Evolutionary conservation across 106 monocot genomes (phyloP).

Genomic region (Vanilla planifolia): DNA sequence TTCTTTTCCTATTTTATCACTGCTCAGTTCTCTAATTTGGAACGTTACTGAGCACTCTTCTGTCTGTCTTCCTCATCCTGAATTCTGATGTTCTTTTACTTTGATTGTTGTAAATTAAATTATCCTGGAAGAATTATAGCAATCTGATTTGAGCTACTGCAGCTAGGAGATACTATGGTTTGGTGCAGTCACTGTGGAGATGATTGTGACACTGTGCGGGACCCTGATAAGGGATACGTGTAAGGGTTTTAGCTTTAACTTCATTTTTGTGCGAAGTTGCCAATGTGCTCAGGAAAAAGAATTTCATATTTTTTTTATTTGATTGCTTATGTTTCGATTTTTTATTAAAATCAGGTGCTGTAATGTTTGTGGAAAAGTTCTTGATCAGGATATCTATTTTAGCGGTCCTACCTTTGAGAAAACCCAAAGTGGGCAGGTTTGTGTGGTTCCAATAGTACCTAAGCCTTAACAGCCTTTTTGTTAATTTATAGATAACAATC

Average conservation of each 20-base stretch:
- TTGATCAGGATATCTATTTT: slow-evolving; percentile 48
- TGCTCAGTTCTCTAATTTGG: no score
- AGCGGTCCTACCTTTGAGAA: slow-evolving; percentile 50
- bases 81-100: no score
- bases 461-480: neutral
- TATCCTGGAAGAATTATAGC: no score
- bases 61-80: no score
- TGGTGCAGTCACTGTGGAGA: slow-evolving; percentile 42
- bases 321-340: slow-evolving; percentile 3
- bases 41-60: no score
- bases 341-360: slow-evolving; percentile 43
- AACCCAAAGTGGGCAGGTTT: slow-evolving; percentile 46
- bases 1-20: no score
- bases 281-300: neutral
- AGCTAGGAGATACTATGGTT: slow-evolving; percentile 9
- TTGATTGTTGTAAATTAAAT: no score
- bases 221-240: slow-evolving; percentile 45
- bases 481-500: neutral
- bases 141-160: neutral
- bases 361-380: slow-evolving; percentile 49
- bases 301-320: neutral
- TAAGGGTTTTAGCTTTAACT: slow-evolving; percentile 13
- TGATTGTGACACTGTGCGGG: slow-evolving; percentile 15
- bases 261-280: neutral
- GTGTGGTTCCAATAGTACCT: slow-evolving; percentile 1